Evolutionary conservation across 805 yeast genomes (phyloP).

Genomic region (Metschnikowia continentalis): DNA sequence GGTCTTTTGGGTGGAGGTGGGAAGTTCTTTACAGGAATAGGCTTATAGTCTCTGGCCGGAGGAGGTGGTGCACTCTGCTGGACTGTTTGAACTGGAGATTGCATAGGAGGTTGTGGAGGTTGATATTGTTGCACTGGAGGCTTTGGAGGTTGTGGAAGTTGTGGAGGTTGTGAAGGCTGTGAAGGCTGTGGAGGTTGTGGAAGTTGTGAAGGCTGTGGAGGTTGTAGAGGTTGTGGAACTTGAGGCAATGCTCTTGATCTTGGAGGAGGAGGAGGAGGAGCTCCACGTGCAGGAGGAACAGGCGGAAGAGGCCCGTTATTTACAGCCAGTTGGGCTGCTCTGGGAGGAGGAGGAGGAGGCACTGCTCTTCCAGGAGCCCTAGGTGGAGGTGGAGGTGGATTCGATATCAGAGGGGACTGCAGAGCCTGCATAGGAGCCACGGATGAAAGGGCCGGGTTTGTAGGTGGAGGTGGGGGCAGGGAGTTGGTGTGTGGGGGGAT

Average conservation of each 20-base stretch:
- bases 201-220: slow-evolving; percentile 3
- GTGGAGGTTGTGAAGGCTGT: slow-evolving; percentile 2
- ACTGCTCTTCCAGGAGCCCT: neutral
- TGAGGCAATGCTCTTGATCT: neutral
- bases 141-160: slow-evolving; percentile 3
- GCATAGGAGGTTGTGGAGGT: neutral
- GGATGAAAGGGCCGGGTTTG: too few relatives aligned
- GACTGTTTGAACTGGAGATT: slow-evolving; percentile 8
- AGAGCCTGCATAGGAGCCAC: too few relatives aligned
- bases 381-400: neutral
- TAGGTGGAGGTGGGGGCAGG: neutral
- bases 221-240: neutral
- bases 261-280: slow-evolving; percentile 4
- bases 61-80: neutral
- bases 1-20: slow-evolving; percentile 1
- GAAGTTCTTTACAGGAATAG: neutral
- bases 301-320: neutral
- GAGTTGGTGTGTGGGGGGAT: slow-evolving; percentile 3
- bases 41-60: neutral
- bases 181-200: neutral
- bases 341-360: slow-evolving; percentile 6
- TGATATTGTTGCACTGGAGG: neutral
- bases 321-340: neutral
- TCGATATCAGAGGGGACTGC: neutral
- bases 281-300: neutral